These are phyloP conservation scores for Graphiopsis chlorocephala DNA, from an alignment of 2,329 filamentous ascomycete species.

Conservation along the genomic window DNA sequence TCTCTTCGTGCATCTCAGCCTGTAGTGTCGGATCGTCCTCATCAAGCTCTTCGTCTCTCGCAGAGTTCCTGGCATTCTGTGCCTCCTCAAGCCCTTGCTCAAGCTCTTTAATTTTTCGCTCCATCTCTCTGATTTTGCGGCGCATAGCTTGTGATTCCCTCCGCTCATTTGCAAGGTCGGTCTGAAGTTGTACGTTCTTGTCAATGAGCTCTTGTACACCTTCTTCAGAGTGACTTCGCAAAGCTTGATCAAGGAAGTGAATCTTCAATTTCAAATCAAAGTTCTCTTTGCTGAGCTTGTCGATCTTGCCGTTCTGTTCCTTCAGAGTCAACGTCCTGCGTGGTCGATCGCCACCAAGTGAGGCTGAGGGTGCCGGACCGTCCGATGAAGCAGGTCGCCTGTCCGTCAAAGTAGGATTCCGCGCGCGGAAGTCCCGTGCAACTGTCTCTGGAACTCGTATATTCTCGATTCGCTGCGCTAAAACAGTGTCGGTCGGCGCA, in stretches of 20 bases:
- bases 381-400: slow-evolving; percentile 43
- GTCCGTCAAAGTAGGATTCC: slow-evolving; percentile 63
- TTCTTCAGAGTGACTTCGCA: slow-evolving; percentile 92
- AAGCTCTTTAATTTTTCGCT: slow-evolving; percentile 68
- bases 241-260: slow-evolving; percentile 89
- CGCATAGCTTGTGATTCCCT: slow-evolving; percentile 85
- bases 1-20: slow-evolving; percentile 75
- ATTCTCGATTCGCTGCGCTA: slow-evolving; percentile 82
- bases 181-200: slow-evolving; percentile 94
- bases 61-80: slow-evolving; percentile 40
- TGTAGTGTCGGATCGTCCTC: slow-evolving; percentile 41
- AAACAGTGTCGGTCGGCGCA: slow-evolving; percentile 73
- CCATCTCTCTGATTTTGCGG: slow-evolving; percentile 78
- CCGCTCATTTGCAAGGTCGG: slow-evolving; percentile 80
- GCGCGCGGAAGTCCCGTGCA: slow-evolving; percentile 78
- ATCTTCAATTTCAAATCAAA: slow-evolving; percentile 97
- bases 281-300: slow-evolving; percentile 94
- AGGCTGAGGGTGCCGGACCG: slow-evolving; percentile 27
- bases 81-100: slow-evolving; percentile 46
- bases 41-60: slow-evolving; percentile 22
- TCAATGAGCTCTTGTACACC: slow-evolving; percentile 97
- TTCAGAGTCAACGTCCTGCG: slow-evolving; percentile 70
- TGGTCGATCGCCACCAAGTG: slow-evolving; percentile 30
- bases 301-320: slow-evolving; percentile 96
- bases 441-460: slow-evolving; percentile 89